These are phyloP conservation scores for Hortiboletus campestris DNA, from an alignment of 768 basidiomycete species.

Conservation along the genomic window DNA sequence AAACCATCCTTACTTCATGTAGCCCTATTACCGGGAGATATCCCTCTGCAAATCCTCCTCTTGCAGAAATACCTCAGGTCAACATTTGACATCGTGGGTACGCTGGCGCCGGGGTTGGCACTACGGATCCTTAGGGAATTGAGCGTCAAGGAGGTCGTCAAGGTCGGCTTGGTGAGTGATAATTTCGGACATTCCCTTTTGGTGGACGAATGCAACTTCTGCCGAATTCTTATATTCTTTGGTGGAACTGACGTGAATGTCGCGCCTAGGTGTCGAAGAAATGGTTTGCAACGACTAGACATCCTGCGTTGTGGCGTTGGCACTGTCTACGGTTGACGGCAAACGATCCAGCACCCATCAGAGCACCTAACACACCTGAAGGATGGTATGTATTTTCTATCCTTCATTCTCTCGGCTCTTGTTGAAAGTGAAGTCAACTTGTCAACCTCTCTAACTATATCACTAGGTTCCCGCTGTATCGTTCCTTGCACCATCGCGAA, in stretches of 20 bases:
- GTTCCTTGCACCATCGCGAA: slow-evolving; percentile 81
- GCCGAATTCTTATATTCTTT: not conserved
- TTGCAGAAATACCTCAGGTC: slow-evolving; percentile 82
- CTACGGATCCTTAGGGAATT: slow-evolving; percentile 61
- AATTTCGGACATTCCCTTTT: not conserved
- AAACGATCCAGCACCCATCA: slow-evolving; percentile 66
- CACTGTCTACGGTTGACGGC: slow-evolving; percentile 73
- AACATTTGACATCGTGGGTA: slow-evolving; percentile 79
- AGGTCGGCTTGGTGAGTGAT: slow-evolving; percentile 37
- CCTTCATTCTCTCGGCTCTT: not conserved
- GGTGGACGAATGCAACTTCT: not conserved
- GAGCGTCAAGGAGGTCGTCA: slow-evolving; percentile 60
- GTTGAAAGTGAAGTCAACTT: not conserved
- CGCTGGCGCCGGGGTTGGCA: slow-evolving; percentile 62
- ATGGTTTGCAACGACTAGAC: slow-evolving; percentile 41
- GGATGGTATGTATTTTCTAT: slow-evolving; percentile 58
- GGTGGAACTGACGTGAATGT: not conserved
- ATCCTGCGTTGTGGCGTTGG: slow-evolving; percentile 74
- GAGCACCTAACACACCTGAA: slow-evolving; percentile 58
- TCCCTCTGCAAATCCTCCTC: slow-evolving; percentile 77
- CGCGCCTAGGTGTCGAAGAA: slow-evolving; percentile 40
- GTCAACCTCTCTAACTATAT: not conserved
- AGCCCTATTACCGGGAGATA: slow-evolving; percentile 84
- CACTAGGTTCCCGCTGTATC: slow-evolving; percentile 65
- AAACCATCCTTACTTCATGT: not conserved